Evolutionary conservation across 352 stramenopile genomes (phyloP).

Genomic region (Phytophthora sojae): DNA sequence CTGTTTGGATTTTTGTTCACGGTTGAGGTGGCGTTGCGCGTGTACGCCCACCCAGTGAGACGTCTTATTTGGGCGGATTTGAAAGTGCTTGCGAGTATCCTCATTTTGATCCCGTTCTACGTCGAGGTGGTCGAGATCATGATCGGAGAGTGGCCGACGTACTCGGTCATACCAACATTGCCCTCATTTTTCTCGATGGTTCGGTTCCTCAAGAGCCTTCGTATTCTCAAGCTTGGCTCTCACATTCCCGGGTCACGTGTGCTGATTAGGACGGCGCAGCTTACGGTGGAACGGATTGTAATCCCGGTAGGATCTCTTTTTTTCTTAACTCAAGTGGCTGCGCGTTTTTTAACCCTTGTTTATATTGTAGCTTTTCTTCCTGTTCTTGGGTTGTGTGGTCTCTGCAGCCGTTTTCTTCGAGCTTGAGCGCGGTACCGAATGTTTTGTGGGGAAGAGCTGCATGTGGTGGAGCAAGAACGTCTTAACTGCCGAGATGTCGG

Average conservation of each 20-base stretch:
- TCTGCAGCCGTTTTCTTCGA: constrained; percentile 56
- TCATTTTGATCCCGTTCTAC: constrained; percentile 50
- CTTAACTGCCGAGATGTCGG: constrained; percentile 41
- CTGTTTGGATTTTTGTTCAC: constrained; percentile 56
- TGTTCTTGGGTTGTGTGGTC: constrained; percentile 54
- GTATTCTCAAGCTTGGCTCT: constrained; percentile 54
- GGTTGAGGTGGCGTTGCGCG: constrained; percentile 40
- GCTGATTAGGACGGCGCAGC: constrained; percentile 41
- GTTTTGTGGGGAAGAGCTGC: constrained; percentile 41
- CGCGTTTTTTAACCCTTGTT: not conserved
- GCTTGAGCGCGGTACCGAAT: constrained; percentile 54
- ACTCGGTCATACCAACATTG: constrained; percentile 46
- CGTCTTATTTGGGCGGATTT: constrained; percentile 39
- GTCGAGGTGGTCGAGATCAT: constrained; percentile 38
- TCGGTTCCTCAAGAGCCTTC: constrained; percentile 52
- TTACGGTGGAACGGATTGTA: constrained; percentile 38
- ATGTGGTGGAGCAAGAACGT: constrained; percentile 54
- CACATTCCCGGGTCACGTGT: constrained; percentile 54
- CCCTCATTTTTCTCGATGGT: constrained; percentile 54
- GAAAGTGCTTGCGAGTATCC: constrained; percentile 26
- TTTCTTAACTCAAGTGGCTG: no score
- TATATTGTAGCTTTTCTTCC: constrained; percentile 51
- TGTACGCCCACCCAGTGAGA: constrained; percentile 37
- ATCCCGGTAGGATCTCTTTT: constrained; percentile 45
- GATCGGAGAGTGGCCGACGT: constrained; percentile 34